A percentile compares a stretch with the other conserved stretches of the same genome.
Evolutionary conservation across 2,329 filamentous ascomycete species (phyloP).

Genomic region (Cephalotrichum gorgonifer): DNA sequence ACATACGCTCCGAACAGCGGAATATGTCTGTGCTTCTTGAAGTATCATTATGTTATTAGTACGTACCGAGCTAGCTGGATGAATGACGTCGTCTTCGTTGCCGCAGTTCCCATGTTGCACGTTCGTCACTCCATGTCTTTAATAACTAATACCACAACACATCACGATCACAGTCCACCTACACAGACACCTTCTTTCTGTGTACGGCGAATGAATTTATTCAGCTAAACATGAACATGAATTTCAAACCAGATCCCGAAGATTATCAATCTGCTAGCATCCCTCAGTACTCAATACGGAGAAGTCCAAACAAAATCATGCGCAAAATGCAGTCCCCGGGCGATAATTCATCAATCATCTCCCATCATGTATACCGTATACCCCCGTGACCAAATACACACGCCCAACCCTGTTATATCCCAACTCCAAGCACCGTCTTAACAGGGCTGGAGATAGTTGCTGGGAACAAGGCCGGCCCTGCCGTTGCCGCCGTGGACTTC

Average conservation of each 20-base stretch:
- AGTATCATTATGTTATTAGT: too few relatives aligned
- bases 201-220: neutral
- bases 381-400: neutral
- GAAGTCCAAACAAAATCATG: neutral
- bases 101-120: too few relatives aligned
- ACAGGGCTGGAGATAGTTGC: slow-evolving; percentile 54
- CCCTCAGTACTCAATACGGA: too few relatives aligned
- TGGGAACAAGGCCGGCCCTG: slow-evolving; percentile 52
- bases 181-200: neutral
- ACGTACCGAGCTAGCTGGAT: too few relatives aligned
- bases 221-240: neutral
- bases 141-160: too few relatives aligned
- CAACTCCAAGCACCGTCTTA: slow-evolving; percentile 15
- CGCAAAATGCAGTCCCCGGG: neutral
- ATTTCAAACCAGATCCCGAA: neutral
- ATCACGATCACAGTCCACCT: neutral
- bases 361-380: neutral
- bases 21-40: too few relatives aligned
- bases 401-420: neutral
- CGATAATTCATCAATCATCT: neutral
- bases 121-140: too few relatives aligned
- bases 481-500: slow-evolving; percentile 66
- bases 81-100: too few relatives aligned
- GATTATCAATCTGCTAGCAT: neutral
- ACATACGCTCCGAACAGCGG: too few relatives aligned